These are phyloP conservation scores for Millerago galiae DNA, from an alignment of 805 yeast species.

Conservation along the genomic window DNA sequence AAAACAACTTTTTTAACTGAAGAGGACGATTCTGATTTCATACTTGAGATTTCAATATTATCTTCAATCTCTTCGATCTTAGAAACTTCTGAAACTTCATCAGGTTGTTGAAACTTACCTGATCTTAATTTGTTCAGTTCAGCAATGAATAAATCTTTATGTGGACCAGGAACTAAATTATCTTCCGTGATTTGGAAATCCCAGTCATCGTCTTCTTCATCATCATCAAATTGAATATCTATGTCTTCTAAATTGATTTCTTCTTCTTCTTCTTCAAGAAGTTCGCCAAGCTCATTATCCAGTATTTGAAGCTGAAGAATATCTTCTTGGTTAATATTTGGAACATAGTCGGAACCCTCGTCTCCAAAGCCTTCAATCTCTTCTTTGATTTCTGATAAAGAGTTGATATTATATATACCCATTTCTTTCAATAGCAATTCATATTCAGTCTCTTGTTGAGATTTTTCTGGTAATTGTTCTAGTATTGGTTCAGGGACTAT, in stretches of 20 bases:
- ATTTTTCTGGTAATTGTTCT: background rate
- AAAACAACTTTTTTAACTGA: slow-evolving; percentile 36
- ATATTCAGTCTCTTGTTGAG: background rate
- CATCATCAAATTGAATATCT: slow-evolving; percentile 27
- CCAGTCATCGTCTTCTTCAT: slow-evolving; percentile 19
- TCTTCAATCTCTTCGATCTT: background rate
- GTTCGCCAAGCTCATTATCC: slow-evolving; percentile 43
- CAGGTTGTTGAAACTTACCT: slow-evolving; percentile 2
- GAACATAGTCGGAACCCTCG: background rate
- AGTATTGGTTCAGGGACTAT: background rate
- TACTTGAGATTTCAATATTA: slow-evolving; percentile 6
- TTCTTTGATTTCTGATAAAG: background rate
- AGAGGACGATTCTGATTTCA: slow-evolving; percentile 28
- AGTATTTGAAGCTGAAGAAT: slow-evolving; percentile 46
- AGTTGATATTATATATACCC: slow-evolving; percentile 12
- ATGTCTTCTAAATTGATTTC: slow-evolving; percentile 33
- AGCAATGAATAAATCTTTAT: slow-evolving; percentile 15
- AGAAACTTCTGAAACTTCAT: slow-evolving; percentile 3
- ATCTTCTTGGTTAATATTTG: slow-evolving; percentile 38
- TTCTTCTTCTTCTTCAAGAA: slow-evolving; percentile 29
- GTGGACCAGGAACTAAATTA: slow-evolving; percentile 16
- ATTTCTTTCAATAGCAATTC: slow-evolving; percentile 9
- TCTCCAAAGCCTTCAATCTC: background rate
- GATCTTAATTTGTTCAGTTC: slow-evolving; percentile 19
- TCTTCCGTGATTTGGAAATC: slow-evolving; percentile 10